phyloP scores from a whole-genome alignment of 805 yeast species.

The Metschnikowia drakensbergensis region DNA sequence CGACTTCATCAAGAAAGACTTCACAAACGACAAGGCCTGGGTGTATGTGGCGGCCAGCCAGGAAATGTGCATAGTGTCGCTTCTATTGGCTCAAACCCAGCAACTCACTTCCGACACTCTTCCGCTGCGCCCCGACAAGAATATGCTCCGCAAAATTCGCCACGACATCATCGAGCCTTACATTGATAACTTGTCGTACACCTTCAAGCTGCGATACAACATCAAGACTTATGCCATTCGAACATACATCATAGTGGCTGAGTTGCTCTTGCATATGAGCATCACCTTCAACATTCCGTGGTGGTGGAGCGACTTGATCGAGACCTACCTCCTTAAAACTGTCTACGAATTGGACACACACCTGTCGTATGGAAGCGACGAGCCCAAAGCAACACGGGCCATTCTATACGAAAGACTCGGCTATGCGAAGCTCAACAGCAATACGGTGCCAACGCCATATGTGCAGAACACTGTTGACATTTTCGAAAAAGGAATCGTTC shows the following conservation, averaged over 20 bases:
- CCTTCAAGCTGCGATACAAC: conserved; percentile 68
- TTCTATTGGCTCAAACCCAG: conserved; percentile 56
- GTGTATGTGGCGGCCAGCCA: conserved; percentile 76
- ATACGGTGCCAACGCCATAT: conserved; percentile 12
- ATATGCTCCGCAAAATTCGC: conserved; percentile 45
- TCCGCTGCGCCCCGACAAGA: conserved; percentile 33
- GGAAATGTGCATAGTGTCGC: conserved; percentile 78
- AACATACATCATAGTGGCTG: conserved; percentile 63
- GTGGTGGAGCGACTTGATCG: conserved; percentile 44
- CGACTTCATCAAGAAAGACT: conserved; percentile 77
- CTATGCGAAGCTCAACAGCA: conserved; percentile 17
- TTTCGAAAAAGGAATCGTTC: conserved; percentile 8
- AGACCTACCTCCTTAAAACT: conserved; percentile 44
- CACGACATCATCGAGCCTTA: conserved; percentile 55
- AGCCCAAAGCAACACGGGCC: conserved; percentile 46
- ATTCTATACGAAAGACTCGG: conserved; percentile 41
- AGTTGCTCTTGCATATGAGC: conserved; percentile 56
- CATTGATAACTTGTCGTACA: conserved; percentile 69
- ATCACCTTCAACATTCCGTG: conserved; percentile 37
- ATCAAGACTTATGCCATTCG: conserved; percentile 68
- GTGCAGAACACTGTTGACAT: conserved; percentile 10
- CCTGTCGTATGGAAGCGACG: conserved; percentile 35
- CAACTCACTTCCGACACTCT: conserved; percentile 15
- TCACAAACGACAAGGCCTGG: conserved; percentile 76
- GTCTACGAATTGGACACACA: conserved; percentile 44